Evolutionary conservation across 2,329 filamentous ascomycete species (phyloP), one percentile per base, ranked within the genome.

Genomic region (Graphilbum fragrans): DNA sequence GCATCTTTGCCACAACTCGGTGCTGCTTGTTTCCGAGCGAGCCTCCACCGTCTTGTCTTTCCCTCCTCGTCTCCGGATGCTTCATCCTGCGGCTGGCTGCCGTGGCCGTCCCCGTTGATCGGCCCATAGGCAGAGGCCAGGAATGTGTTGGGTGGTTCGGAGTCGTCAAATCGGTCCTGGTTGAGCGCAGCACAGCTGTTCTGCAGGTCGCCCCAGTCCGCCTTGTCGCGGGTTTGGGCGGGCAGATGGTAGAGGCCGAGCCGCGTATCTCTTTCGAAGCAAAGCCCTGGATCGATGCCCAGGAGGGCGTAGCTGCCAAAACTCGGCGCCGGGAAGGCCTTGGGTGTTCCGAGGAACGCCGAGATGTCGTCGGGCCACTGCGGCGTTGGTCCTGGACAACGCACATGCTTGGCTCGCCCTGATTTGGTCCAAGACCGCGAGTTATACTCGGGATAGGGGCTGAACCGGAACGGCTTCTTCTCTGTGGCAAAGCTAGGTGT

Each of bases 371-470:
- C 69, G 8, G 73, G 58, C 37, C 66, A 66, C 43, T 69, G 63
- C 35, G 79, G 79, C 5, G 72, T 62, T 1, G 81, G 76, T 2
- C 82, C 82, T 39, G 73, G 62, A 55, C 84, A 88, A 2, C 78
- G 59, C 6, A 75, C 67, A 51, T 80, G 75, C 41, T 69, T 57
- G 16, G 78, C 80, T 37, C 70, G 65, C 48, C 38, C 34, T 2
- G 71, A 71, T 23, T 61, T 56, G 37, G 62, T 59, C 79, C 80
- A 87, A 14, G 64, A 58, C 4, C 64, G 60, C 39, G 68, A 71
- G 52, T 83, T 81, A 60, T 86, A 85, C 16, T 73, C 63, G 1
- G 82, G 82, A 48, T 86, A 87, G 0, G 83, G 83, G 44, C 79
- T 69, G 58, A 84, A 86, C 18, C 70, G 64, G 41, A 73, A 64